Percentiles rank a stretch among this genome's conserved stretches.
Conservation (phyloP, 2,329 filamentous ascomycete species). For the Talaromyces sp. region DNA sequence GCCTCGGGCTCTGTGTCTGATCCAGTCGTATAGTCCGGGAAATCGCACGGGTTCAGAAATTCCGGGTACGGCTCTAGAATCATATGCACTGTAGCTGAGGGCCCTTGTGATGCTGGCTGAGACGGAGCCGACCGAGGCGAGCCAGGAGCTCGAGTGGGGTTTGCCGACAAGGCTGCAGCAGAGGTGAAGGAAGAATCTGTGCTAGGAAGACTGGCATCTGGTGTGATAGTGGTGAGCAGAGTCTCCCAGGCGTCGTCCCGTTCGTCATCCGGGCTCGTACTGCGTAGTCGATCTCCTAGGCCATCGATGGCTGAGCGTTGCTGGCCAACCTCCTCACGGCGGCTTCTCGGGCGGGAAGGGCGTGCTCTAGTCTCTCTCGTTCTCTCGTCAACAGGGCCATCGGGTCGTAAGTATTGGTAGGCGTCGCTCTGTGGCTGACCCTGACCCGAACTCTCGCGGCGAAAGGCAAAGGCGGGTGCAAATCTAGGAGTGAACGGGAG, state of each 20-base stretch:
- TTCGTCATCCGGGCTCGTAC: slow-evolving; percentile 60
- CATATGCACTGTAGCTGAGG: slow-evolving; percentile 20
- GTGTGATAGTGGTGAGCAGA: slow-evolving; percentile 72
- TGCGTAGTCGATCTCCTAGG: slow-evolving; percentile 78
- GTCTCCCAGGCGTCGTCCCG: slow-evolving; percentile 69
- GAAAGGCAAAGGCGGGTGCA: slow-evolving; percentile 37
- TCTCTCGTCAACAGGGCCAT: slow-evolving; percentile 14
- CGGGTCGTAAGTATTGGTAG: slow-evolving; percentile 21
- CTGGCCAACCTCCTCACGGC: slow-evolving; percentile 20
- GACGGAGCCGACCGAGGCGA: slow-evolving; percentile 43
- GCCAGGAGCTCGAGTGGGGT: slow-evolving; percentile 20
- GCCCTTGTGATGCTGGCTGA: slow-evolving; percentile 13
- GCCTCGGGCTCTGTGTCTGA: slow-evolving; percentile 27
- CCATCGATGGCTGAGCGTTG: slow-evolving; percentile 54
- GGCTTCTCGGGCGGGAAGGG: slow-evolving; percentile 32
- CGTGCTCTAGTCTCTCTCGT: slow-evolving; percentile 18
- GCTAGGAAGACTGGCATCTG: slow-evolving; percentile 76
- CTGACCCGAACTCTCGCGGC: slow-evolving; percentile 20
- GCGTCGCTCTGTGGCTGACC: slow-evolving; percentile 19
- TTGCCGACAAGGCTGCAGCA: slow-evolving; percentile 26
- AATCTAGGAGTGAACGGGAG: slow-evolving; percentile 39
- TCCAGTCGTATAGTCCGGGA: slow-evolving; percentile 30
- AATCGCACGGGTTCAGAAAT: slow-evolving; percentile 34
- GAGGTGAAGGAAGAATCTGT: slow-evolving; percentile 79
- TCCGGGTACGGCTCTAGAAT: slow-evolving; percentile 31